Percentiles rank a stretch among this genome's conserved stretches.
These are phyloP conservation scores for Trichoderma breve DNA, from an alignment of 2,329 filamentous ascomycete genomes.

Conservation along the genomic window DNA sequence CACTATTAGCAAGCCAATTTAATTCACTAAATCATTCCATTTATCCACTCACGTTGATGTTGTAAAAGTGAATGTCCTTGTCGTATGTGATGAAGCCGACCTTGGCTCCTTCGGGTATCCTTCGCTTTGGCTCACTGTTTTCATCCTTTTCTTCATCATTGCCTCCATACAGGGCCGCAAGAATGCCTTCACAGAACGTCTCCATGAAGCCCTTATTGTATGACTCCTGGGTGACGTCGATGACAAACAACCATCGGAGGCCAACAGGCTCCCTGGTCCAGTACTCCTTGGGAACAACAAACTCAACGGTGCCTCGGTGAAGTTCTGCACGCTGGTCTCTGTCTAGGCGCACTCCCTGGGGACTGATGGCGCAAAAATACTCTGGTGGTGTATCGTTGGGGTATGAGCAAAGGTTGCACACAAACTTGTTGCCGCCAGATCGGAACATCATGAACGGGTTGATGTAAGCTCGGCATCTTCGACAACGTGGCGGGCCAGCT, in stretches of 20 bases:
- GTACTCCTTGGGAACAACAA: constrained; percentile 96
- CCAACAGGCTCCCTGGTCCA: constrained; percentile 94
- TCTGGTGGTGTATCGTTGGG: constrained; percentile 90
- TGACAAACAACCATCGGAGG: constrained; percentile 82
- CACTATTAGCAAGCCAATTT: not conserved
- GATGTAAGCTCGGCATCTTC: constrained; percentile 92
- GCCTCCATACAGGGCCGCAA: constrained; percentile 77
- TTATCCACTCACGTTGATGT: constrained; percentile 67
- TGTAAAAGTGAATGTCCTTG: constrained; percentile 97
- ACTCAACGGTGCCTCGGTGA: constrained; percentile 89
- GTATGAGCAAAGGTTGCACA: constrained; percentile 97
- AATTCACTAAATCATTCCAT: not conserved
- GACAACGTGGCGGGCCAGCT: constrained; percentile 81
- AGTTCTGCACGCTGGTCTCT: constrained; percentile 86
- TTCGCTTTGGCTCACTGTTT: constrained; percentile 51
- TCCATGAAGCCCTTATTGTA: constrained; percentile 88
- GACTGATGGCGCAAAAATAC: constrained; percentile 90
- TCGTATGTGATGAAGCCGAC: constrained; percentile 96
- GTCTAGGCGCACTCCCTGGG: constrained; percentile 82
- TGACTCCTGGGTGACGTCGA: constrained; percentile 90
- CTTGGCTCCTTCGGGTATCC: constrained; percentile 75
- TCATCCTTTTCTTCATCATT: constrained; percentile 51
- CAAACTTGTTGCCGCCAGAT: constrained; percentile 90
- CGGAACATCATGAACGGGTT: constrained; percentile 99
- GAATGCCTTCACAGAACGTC: constrained; percentile 85